Evolutionary conservation across 2,329 filamentous ascomycete genomes (phyloP), one percentile per base, ranked within the genome.

Genomic region (Sarocladium strictum): DNA sequence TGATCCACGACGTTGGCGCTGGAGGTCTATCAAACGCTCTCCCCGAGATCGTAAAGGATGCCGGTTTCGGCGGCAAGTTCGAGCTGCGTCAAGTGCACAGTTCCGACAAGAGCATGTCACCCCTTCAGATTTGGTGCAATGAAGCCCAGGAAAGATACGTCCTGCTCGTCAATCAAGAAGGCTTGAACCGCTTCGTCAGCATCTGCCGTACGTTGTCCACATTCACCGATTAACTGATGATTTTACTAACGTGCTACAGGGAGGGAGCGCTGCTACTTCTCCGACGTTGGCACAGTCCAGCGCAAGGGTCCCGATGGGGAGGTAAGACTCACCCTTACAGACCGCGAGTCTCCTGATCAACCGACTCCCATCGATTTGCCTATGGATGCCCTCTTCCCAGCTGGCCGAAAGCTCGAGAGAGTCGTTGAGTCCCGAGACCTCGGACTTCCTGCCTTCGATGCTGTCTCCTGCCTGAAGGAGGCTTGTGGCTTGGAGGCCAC

Each of bases 131-230:
- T 47, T 97, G 93, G 92, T 97, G 94, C 70, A 96, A 93, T 63
- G 93, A 97, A 69, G 90, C 94, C 0, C 94, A 99, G 68, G 94
- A 99, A 71, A 82, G 94, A 68, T 99, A 99, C 64, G 94, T 99
- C 7, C 76, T 99, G 63, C 85, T 95, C 9, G 84, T 99, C 58
- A 90, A 92, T 57, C 82, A 84, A 53, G 86, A 94, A 19, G 80
- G 85, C 53, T 81, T 97, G 64, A 91, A 93, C 63, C 85, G 72
- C 77, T 99, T 86, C 64, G 75, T 76, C 43, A 83, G 75, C 67
- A 86, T 86, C 55, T 85, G 82, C 67, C 75, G 74, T 73, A 72
- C 65, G 74, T 72, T 19, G 4, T n/a, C 9, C 9, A 38, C 59
- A 12, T 53, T 43, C 29, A 29, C n/a, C 43, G 24, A 47, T 47